Conservation (phyloP, 2,329 filamentous ascomycete genomes). For the Pyrenophora seminiperda region DNA sequence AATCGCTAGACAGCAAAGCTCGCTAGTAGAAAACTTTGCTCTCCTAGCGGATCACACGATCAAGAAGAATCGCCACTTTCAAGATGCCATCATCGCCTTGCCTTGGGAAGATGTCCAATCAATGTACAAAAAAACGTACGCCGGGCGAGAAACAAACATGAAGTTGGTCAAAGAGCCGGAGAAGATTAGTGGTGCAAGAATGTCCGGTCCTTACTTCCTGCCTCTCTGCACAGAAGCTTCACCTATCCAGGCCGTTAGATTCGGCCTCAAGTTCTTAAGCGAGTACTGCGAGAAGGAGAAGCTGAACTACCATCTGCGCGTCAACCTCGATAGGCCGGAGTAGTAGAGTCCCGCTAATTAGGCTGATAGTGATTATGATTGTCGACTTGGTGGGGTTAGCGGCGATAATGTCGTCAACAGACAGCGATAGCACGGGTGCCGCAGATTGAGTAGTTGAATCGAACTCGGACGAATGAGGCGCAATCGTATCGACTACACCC, state of each 20-base stretch:
- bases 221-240: slow-evolving; percentile 49
- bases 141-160: slow-evolving; percentile 27
- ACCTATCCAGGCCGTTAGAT: slow-evolving; percentile 53
- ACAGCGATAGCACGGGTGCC: no score
- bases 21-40: slow-evolving; percentile 32
- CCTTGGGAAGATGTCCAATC: slow-evolving; percentile 46
- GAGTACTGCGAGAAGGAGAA: slow-evolving; percentile 51
- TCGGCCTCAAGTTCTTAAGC: slow-evolving; percentile 49
- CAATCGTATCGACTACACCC: no score
- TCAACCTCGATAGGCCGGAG: slow-evolving; percentile 36
- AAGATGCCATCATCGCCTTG: slow-evolving; percentile 36
- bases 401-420: no score
- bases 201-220: slow-evolving; percentile 49
- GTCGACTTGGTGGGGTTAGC: no score
- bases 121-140: slow-evolving; percentile 49
- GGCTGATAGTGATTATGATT: background rate
- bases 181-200: slow-evolving; percentile 40
- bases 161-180: slow-evolving; percentile 37
- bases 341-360: background rate
- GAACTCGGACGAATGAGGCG: background rate
- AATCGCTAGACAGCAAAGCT: slow-evolving; percentile 28
- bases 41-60: slow-evolving; percentile 36
- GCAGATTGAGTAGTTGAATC: background rate
- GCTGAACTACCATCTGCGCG: slow-evolving; percentile 31
- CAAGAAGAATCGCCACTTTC: slow-evolving; percentile 32